phyloP scores from a whole-genome alignment of 2,329 filamentous ascomycete species.

The Pseudogymnoascus sp. region DNA sequence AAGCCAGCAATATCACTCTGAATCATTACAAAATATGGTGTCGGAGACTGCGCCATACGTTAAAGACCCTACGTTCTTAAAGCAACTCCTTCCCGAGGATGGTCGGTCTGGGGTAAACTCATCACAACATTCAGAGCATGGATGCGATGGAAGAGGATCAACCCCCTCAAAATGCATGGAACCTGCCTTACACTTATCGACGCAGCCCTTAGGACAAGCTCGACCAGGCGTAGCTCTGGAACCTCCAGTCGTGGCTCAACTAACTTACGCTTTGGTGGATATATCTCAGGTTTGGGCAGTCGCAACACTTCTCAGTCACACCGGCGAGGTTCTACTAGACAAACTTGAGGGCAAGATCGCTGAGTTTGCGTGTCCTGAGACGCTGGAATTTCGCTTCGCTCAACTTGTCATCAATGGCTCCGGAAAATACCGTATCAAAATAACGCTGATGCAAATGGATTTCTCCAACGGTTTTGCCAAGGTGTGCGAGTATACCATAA shows the following conservation, averaged over 20 bases:
- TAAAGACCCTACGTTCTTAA: background rate
- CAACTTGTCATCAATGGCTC: conserved; percentile 24
- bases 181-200: conserved; percentile 16
- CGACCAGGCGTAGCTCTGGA: conserved; percentile 22
- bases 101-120: background rate
- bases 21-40: background rate
- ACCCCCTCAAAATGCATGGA: background rate
- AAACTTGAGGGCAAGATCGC: conserved; percentile 22
- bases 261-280: conserved; percentile 23
- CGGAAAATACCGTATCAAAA: conserved; percentile 24
- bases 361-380: conserved; percentile 27
- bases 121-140: background rate
- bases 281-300: conserved; percentile 24
- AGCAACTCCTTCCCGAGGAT: background rate
- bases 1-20: background rate
- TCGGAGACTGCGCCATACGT: background rate
- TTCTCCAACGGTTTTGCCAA: no score
- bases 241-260: conserved; percentile 23
- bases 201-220: conserved; percentile 24
- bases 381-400: conserved; percentile 27
- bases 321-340: conserved; percentile 23
- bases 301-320: conserved; percentile 23
- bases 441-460: conserved; percentile 24
- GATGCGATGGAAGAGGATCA: background rate
- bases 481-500: no score